Conservation (phyloP, 495 filamentous ascomycete genomes). For the Penicillium antarcticum region DNA sequence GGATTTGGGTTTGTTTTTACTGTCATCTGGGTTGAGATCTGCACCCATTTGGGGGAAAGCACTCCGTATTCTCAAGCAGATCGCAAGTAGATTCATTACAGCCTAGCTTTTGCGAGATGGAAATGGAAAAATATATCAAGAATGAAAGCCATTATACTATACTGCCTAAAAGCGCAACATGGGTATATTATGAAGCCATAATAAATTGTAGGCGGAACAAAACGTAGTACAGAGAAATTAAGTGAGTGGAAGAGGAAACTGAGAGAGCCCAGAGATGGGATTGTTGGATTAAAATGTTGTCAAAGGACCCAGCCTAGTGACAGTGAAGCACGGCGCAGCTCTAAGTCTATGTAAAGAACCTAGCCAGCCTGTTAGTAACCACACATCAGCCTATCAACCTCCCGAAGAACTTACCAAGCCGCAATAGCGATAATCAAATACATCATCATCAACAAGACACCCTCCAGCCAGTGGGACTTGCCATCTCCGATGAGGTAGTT, state of each 20-base stretch:
- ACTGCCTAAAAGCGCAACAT: not conserved
- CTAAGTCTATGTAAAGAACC: not conserved
- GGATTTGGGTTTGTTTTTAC: no score
- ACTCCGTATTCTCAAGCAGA: no score
- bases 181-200: conserved; percentile 7
- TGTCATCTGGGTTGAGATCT: no score
- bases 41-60: no score
- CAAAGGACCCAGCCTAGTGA: not conserved
- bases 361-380: not conserved
- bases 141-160: not conserved
- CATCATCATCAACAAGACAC: conserved; percentile 67
- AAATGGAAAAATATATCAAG: not conserved
- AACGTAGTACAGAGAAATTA: conserved; percentile 2
- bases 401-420: conserved; percentile 42
- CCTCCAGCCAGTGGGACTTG: conserved; percentile 67
- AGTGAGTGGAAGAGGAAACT: not conserved
- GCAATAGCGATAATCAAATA: conserved; percentile 70
- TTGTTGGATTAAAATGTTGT: conserved; percentile 3
- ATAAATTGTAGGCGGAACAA: not conserved
- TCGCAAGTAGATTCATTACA: no score
- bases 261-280: conserved; percentile 2
- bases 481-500: conserved; percentile 75
- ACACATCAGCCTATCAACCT: not conserved
- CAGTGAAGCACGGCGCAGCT: not conserved
- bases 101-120: no score